These are phyloP conservation scores for Suhomyces taliae DNA, from an alignment of 1,139 yeast species.

Conservation along the genomic window DNA sequence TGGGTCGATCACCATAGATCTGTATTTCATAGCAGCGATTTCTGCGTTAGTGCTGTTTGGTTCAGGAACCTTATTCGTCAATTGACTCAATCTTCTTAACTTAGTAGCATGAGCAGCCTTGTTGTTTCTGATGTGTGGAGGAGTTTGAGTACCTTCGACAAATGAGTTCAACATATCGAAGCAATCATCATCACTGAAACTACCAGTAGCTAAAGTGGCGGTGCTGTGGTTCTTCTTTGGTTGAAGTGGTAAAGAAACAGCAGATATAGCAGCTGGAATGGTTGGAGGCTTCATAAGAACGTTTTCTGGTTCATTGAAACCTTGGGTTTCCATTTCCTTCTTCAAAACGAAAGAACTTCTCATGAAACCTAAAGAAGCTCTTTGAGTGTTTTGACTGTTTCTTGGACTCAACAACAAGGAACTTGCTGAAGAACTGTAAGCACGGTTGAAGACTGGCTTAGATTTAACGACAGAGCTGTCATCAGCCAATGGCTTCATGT, in stretches of 20 bases:
- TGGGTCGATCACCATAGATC: conserved; percentile 16
- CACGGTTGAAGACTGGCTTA: conserved; percentile 6
- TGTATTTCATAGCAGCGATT: conserved; percentile 18
- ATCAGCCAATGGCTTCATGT: conserved; percentile 13
- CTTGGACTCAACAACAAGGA: conserved; percentile 10
- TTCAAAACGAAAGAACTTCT: conserved; percentile 29
- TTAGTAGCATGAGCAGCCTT: neutral
- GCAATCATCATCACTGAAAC: conserved; percentile 16
- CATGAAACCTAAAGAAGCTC: conserved; percentile 29
- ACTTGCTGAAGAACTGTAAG: conserved; percentile 9
- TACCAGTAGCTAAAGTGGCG: conserved; percentile 5
- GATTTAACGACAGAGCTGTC: neutral
- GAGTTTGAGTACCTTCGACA: conserved; percentile 7
- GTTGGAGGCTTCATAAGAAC: conserved; percentile 30
- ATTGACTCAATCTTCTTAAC: conserved; percentile 2
- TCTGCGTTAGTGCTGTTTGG: conserved; percentile 10
- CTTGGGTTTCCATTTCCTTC: conserved; percentile 26
- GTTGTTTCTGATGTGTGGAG: conserved; percentile 3
- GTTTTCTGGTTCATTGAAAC: conserved; percentile 35
- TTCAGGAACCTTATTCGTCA: neutral
- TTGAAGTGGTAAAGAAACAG: conserved; percentile 4
- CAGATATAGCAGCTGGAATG: conserved; percentile 25
- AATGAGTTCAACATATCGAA: conserved; percentile 23
- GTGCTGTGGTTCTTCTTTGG: conserved; percentile 2
- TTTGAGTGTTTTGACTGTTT: conserved; percentile 9